A percentile compares a stretch with the other conserved stretches of the same genome.
Evolutionary conservation across 106 monocot species (phyloP).

Genomic region (Ottelia alismoides): DNA sequence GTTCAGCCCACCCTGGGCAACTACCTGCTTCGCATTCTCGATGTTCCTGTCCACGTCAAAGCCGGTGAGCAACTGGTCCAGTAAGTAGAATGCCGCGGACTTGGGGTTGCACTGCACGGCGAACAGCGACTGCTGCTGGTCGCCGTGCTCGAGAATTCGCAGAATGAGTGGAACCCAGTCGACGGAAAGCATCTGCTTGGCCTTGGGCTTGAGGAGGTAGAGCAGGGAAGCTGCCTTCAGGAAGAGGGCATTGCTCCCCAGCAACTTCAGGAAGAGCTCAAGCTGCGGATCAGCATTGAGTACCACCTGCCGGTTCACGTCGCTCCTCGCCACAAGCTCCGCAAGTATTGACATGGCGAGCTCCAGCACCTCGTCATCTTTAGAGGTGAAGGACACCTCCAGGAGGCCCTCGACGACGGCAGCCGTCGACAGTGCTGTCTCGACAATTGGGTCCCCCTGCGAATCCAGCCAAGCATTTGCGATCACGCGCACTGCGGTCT

Average conservation of each 20-base stretch:
- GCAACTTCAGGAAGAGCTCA: conserved; percentile 7
- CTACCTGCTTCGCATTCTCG: conserved; percentile 14
- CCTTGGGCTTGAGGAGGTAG: no score
- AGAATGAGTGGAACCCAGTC: conserved; percentile 8
- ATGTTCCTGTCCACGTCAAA: conserved; percentile 10
- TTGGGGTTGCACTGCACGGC: conserved; percentile 6
- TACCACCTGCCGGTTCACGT: neutral
- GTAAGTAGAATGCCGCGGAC: conserved; percentile 8
- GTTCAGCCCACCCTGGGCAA: conserved; percentile 2
- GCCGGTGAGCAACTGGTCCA: neutral
- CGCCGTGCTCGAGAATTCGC: conserved; percentile 4
- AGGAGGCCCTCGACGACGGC: conserved; percentile 8
- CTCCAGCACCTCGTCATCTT: conserved; percentile 2
- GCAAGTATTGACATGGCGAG: conserved; percentile 1
- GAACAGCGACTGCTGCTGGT: conserved; percentile 9
- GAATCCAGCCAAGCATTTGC: conserved; percentile 2
- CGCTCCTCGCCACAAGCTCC: conserved; percentile 1
- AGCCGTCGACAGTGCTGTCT: neutral
- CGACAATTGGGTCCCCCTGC: neutral
- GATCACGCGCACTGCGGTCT: conserved; percentile 3
- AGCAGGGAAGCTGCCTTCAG: no score
- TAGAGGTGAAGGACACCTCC: conserved; percentile 7
- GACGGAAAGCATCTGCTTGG: conserved; percentile 1
- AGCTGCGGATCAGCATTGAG: conserved; percentile 8
- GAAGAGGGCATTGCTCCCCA: no score